These are phyloP conservation scores for Agaricales sp. DNA, from an alignment of 1,284 basidiomycete species.

Conservation along the genomic window DNA sequence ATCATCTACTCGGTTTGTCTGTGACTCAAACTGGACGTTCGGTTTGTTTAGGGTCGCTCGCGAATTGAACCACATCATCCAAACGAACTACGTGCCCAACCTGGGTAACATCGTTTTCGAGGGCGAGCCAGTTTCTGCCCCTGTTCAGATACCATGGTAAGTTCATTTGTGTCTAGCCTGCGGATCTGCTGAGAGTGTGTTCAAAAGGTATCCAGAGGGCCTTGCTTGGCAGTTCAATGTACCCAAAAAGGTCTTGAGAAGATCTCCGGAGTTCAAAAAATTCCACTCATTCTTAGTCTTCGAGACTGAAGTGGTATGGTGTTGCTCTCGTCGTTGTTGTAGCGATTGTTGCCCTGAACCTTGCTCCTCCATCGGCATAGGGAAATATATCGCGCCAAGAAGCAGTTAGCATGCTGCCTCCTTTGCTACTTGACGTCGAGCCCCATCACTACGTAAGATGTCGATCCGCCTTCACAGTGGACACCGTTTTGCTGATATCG, in stretches of 20 bases:
- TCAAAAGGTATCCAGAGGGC: conserved; percentile 79
- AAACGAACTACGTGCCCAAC: conserved; percentile 69
- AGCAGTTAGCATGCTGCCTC: conserved; percentile 98
- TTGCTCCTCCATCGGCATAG: conserved; percentile 24
- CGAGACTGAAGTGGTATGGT: conserved; percentile 88
- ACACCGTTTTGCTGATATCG: no score
- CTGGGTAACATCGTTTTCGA: conserved; percentile 75
- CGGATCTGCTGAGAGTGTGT: conserved; percentile 3
- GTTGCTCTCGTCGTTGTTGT: not conserved
- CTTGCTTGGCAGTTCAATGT: conserved; percentile 96
- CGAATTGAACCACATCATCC: conserved; percentile 65
- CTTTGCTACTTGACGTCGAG: conserved; percentile 89
- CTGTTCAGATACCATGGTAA: conserved; percentile 78
- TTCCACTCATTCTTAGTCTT: conserved; percentile 97
- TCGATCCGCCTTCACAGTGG: no score
- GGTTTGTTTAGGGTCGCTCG: conserved; percentile 48
- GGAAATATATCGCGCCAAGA: conserved; percentile 97
- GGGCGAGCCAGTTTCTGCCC: conserved; percentile 68
- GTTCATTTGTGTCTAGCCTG: conserved; percentile 11
- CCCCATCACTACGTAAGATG: conserved; percentile 71
- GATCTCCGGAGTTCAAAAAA: conserved; percentile 88
- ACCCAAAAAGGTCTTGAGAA: conserved; percentile 83
- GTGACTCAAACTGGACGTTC: not conserved
- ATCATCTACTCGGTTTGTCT: conserved; percentile 1
- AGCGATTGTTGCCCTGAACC: not conserved